These are phyloP conservation scores for Thelonectria discophora DNA, from an alignment of 2,329 filamentous ascomycete genomes.

Conservation along the genomic window DNA sequence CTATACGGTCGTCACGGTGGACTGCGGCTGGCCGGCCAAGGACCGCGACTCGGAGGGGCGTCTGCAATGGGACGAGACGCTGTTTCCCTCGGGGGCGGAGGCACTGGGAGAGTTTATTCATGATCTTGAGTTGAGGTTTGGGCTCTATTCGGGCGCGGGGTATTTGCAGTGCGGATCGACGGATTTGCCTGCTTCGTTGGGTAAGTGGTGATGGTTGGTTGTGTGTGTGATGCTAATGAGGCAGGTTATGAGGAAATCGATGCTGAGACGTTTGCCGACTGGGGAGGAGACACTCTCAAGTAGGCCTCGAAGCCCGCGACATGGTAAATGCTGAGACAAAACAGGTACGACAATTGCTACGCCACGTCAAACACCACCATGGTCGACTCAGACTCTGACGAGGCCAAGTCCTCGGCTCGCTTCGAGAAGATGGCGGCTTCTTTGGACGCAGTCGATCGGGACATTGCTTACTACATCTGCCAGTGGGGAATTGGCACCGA, in stretches of 20 bases:
- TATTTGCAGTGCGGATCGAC: constrained; percentile 55
- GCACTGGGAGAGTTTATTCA: constrained; percentile 61
- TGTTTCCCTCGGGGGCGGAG: constrained; percentile 61
- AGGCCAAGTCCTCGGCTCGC: constrained; percentile 50
- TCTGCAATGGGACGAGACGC: constrained; percentile 58
- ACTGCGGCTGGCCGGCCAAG: constrained; percentile 64
- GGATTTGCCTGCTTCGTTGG: constrained; percentile 54
- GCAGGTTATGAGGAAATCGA: constrained; percentile 54
- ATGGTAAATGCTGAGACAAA: fast-evolving
- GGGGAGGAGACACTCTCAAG: constrained; percentile 62
- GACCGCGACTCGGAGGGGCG: constrained; percentile 53
- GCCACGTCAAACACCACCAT: constrained; percentile 52
- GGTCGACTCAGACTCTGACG: constrained; percentile 52
- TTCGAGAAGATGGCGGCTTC: constrained; percentile 58
- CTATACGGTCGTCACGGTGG: constrained; percentile 64
- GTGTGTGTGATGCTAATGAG: background rate
- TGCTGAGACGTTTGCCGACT: constrained; percentile 52
- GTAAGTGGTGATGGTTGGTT: constrained; percentile 38
- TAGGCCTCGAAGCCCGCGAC: constrained; percentile 39
- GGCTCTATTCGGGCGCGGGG: constrained; percentile 62
- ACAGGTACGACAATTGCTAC: constrained; percentile 60
- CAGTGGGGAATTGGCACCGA: constrained; percentile 62
- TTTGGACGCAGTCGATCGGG: constrained; percentile 50
- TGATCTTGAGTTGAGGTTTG: constrained; percentile 58
- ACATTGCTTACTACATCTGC: constrained; percentile 60